These are phyloP conservation scores for Podospora pseudopauciseta DNA, from an alignment of 495 filamentous ascomycete species.

Conservation along the genomic window DNA sequence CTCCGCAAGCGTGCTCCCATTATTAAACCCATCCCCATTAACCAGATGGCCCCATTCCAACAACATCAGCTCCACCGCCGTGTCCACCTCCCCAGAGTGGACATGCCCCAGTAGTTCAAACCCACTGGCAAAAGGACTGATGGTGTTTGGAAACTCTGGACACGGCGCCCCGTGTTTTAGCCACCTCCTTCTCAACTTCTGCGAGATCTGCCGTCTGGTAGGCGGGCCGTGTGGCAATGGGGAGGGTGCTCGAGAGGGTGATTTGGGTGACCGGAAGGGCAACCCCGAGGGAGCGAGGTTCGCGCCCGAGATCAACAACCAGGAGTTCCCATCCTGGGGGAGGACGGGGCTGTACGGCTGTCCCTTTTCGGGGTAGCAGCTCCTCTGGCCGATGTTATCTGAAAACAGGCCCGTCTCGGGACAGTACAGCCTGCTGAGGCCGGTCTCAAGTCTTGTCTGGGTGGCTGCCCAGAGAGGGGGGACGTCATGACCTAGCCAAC, in stretches of 20 bases:
- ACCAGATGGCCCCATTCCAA: conserved; percentile 62
- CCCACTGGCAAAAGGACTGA: conserved; percentile 58
- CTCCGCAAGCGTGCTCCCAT: conserved; percentile 55
- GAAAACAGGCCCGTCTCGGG: conserved; percentile 28
- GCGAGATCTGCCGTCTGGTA: conserved; percentile 32
- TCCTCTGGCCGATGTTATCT: conserved; percentile 32
- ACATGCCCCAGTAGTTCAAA: conserved; percentile 61
- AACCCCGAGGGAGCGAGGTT: conserved; percentile 14
- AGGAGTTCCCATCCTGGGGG: conserved; percentile 51
- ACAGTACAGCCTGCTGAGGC: conserved; percentile 33
- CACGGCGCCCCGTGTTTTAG: conserved; percentile 56
- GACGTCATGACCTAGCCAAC: conserved; percentile 22
- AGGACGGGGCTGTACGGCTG: conserved; percentile 25
- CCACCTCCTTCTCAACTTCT: conserved; percentile 52
- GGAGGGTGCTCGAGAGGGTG: not conserved
- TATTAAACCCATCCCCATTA: conserved; percentile 57
- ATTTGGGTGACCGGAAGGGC: conserved; percentile 14
- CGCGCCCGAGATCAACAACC: conserved; percentile 35
- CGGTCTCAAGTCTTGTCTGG: conserved; percentile 19
- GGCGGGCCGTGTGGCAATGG: conserved; percentile 16
- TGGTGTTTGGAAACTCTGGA: conserved; percentile 54
- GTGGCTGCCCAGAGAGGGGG: conserved; percentile 17
- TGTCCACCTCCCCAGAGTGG: conserved; percentile 40
- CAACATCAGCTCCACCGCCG: conserved; percentile 55
- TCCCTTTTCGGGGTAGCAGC: conserved; percentile 12